These are phyloP conservation scores for Akanthomyces lecanii DNA, from an alignment of 2,329 filamentous ascomycete species.

Conservation along the genomic window DNA sequence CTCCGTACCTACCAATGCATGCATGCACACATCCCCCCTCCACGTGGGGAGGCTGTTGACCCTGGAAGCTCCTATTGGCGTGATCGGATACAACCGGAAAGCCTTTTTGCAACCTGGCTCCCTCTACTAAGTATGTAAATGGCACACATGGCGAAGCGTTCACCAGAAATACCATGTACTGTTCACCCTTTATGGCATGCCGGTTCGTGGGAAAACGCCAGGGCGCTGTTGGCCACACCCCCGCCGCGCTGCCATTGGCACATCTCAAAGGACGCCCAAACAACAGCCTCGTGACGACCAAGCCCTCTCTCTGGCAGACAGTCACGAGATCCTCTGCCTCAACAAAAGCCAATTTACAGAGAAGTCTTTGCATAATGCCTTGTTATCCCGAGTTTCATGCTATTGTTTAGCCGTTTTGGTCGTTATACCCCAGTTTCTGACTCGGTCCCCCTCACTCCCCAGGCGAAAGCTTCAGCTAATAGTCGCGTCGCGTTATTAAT, in stretches of 20 bases:
- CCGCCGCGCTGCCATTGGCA: no score
- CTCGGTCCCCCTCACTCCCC: background rate
- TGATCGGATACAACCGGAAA: no score
- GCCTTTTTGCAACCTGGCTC: no score
- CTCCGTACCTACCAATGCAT: no score
- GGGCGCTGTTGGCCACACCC: background rate
- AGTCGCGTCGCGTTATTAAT: background rate
- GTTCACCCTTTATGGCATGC: no score
- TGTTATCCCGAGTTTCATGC: background rate
- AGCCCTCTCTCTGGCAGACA: background rate
- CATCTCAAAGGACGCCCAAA: background rate
- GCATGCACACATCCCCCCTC: background rate
- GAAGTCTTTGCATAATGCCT: background rate
- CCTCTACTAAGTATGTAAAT: no score
- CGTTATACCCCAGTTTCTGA: background rate
- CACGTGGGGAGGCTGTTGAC: background rate
- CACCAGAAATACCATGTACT: no score
- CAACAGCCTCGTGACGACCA: background rate
- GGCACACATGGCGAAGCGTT: no score
- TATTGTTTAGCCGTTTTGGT: background rate
- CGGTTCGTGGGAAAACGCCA: background rate
- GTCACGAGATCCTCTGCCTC: slow-evolving; percentile 1
- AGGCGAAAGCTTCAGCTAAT: background rate
- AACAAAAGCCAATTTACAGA: background rate
- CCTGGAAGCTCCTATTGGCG: no score